A percentile compares a stretch with the other conserved stretches of the same genome.
Conservation (phyloP, 805 yeast species). For the Nakazawaea ambrosiae region DNA sequence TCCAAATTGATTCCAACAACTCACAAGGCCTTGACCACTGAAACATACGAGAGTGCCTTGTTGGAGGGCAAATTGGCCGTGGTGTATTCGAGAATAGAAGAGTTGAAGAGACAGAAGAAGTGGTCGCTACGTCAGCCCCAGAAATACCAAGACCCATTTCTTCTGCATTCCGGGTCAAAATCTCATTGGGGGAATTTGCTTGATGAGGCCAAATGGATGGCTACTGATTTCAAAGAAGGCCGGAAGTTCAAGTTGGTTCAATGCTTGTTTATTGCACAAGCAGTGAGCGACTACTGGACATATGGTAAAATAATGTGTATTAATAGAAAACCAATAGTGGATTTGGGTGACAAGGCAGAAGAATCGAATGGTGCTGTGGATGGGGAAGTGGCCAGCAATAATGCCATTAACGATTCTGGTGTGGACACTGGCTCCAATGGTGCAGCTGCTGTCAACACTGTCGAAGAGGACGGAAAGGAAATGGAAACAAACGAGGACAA, state of each 20-base stretch:
- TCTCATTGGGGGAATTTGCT: slow-evolving; percentile 70
- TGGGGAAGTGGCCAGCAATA: neutral
- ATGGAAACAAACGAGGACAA: neutral
- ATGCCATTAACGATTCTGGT: neutral
- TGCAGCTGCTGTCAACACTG: neutral
- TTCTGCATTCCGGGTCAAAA: slow-evolving; percentile 23
- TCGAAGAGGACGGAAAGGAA: neutral
- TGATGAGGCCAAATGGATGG: slow-evolving; percentile 80
- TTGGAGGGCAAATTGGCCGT: slow-evolving; percentile 90
- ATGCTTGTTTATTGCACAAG: slow-evolving; percentile 63
- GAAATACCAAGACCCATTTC: slow-evolving; percentile 61
- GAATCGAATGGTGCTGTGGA: neutral
- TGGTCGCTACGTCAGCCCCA: slow-evolving; percentile 91
- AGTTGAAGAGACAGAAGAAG: slow-evolving; percentile 74
- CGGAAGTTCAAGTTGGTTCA: slow-evolving; percentile 63
- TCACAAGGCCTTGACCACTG: slow-evolving; percentile 81
- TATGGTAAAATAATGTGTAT: slow-evolving; percentile 68
- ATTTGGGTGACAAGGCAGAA: slow-evolving; percentile 12
- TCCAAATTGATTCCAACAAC: slow-evolving; percentile 76
- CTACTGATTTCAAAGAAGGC: slow-evolving; percentile 67
- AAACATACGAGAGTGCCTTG: slow-evolving; percentile 75
- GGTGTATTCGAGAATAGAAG: slow-evolving; percentile 85
- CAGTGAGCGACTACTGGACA: slow-evolving; percentile 71
- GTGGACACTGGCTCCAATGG: neutral
- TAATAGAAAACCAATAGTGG: slow-evolving; percentile 37